Evolutionary conservation across 2,329 filamentous ascomycete species (phyloP).

Genomic region (Colletotrichum limetticola): DNA sequence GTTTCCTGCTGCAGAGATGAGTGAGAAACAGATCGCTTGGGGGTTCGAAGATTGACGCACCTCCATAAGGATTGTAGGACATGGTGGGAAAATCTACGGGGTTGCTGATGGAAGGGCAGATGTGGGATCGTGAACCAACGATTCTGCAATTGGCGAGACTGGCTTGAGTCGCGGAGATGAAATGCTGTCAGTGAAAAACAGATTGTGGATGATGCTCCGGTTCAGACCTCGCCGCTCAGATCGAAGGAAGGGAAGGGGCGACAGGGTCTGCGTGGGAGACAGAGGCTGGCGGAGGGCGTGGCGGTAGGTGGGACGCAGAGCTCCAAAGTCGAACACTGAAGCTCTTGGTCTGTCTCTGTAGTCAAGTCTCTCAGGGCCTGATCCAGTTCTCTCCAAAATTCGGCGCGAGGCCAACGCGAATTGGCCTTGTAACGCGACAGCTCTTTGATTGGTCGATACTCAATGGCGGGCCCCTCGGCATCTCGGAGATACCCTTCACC

Average conservation of each 20-base stretch:
- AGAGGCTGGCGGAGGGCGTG: not conserved
- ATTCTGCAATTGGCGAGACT: not conserved
- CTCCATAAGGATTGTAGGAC: slow-evolving; percentile 72
- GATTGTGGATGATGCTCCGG: not conserved
- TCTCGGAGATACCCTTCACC: slow-evolving; percentile 27
- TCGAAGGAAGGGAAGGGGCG: not conserved
- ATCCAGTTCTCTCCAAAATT: slow-evolving; percentile 30
- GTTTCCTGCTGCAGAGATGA: slow-evolving; percentile 45
- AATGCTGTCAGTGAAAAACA: not conserved
- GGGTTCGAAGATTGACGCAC: slow-evolving; percentile 42
- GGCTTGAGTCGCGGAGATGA: not conserved
- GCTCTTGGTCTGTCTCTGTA: slow-evolving; percentile 9
- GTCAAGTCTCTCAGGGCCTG: not conserved
- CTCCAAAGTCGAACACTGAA: not conserved
- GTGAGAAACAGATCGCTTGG: slow-evolving; percentile 33
- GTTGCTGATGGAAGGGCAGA: not conserved
- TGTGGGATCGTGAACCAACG: not conserved
- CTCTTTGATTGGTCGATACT: slow-evolving; percentile 13
- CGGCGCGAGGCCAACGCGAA: slow-evolving; percentile 33
- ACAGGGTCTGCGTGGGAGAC: not conserved
- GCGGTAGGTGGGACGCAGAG: not conserved
- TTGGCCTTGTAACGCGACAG: slow-evolving; percentile 32
- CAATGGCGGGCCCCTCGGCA: not conserved
- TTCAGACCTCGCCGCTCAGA: not conserved
- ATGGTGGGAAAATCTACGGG: slow-evolving; percentile 45